Conservation (phyloP, 169 alveolate species). For the Toxoplasma gondii region DNA sequence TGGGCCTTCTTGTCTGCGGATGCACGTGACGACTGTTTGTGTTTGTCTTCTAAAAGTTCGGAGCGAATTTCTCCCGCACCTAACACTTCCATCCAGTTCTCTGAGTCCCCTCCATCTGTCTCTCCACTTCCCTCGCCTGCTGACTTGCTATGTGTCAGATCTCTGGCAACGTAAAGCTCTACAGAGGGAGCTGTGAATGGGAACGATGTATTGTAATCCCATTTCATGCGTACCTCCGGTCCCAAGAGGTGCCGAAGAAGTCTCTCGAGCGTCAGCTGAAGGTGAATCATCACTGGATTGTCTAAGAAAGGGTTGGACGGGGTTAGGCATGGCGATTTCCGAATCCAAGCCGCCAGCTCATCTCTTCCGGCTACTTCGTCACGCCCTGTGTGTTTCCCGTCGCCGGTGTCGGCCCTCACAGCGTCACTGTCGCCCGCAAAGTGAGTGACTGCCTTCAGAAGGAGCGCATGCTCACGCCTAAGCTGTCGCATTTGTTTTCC, state of each 20-base stretch:
- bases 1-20: background rate
- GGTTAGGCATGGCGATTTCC: conserved; percentile 59
- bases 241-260: conserved; percentile 78
- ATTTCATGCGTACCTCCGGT: conserved; percentile 78
- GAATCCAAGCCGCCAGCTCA: background rate
- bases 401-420: background rate
- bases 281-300: conserved; percentile 74
- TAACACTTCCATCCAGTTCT: conserved; percentile 85
- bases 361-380: background rate
- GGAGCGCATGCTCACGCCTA: conserved; percentile 54
- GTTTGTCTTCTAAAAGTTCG: conserved; percentile 72
- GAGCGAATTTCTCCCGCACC: conserved; percentile 87
- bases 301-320: conserved; percentile 62
- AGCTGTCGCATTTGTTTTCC: background rate
- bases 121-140: background rate
- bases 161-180: conserved; percentile 80
- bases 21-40: background rate
- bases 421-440: background rate
- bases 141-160: background rate
- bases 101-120: background rate
- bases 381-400: background rate
- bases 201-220: conserved; percentile 82
- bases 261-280: conserved; percentile 77
- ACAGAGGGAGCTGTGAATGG: conserved; percentile 88
- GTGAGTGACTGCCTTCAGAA: background rate